Evolutionary conservation across 805 yeast species (phyloP), one percentile per base, ranked within the genome.

Genomic region (Ogataea pignaliae): DNA sequence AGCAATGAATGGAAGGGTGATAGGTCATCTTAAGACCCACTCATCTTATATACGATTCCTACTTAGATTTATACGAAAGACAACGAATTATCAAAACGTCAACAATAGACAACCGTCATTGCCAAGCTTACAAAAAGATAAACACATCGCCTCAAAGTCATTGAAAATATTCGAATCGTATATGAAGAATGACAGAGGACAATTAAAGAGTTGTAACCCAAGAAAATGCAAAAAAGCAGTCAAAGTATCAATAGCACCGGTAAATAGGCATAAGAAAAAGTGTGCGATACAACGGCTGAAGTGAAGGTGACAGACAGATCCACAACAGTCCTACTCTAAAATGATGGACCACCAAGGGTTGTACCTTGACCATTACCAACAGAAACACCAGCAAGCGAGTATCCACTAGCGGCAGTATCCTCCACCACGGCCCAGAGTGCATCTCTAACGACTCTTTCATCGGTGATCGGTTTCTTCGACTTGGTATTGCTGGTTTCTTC

Each of bases 391-490:
- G 69, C 63, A 37, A 72, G 61, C 29, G 70, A 65, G 46, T 78
- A 65, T 15, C 73, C 72, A 30, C 69, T 69, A 33, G 73, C 63
- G 4, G 77, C 69, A 29, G 70, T 66, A 58, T 81, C 85, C 43
- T 79, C 86, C 34, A 84, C 72, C n/a, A 80, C 83, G 2, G 77
- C 70, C 88, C 90, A 84, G 30, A 85, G 72, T 7, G 88, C 85
- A 36, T 74, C 74, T 65, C 83, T 81, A 40, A 83, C 74, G 46
- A 72, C 58, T 51, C 71, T 73, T 53, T 75, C 66, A 34, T 41
- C 39, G 21, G 36, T 39, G 26, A 30, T 29, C 7, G 26, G 26
- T 28, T 40, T 38, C 48, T 67, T 65, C 10, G 50, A 50, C n/a
- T 48, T 42, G 36, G 56, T 57, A 45, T 62, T 48, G 17, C 44